phyloP scores from a whole-genome alignment of 1,284 basidiomycete genomes.

The Trametes polyzona region DNA sequence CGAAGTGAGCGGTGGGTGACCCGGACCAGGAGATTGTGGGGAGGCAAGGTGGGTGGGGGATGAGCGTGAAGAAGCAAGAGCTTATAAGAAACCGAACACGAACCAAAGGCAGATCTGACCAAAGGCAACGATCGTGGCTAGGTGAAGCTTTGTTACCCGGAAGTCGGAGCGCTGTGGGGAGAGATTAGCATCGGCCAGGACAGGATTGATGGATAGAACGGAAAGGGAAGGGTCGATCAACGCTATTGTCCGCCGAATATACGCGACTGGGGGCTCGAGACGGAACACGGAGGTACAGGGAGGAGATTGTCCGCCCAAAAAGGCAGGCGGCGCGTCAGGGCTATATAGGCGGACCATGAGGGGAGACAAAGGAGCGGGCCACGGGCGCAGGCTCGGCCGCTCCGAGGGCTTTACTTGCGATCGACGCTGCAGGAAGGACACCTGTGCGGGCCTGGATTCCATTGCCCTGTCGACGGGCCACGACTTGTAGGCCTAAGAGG shows the following conservation, averaged over 20 bases:
- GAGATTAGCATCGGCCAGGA: conserved; percentile 13
- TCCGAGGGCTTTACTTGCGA: neutral
- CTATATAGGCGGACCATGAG: conserved; percentile 1
- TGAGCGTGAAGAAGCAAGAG: conserved; percentile 5
- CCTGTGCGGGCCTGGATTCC: neutral
- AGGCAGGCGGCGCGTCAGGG: conserved; percentile 1
- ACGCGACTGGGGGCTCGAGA: conserved; percentile 11
- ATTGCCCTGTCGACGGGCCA: neutral
- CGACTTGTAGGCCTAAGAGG: neutral
- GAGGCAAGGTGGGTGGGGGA: conserved; percentile 14
- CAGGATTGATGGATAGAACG: conserved; percentile 18
- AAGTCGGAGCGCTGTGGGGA: conserved; percentile 20
- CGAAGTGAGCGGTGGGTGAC: neutral
- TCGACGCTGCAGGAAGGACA: no score
- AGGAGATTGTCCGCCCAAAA: conserved; percentile 23
- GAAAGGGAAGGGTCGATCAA: conserved; percentile 17
- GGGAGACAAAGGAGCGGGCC: neutral
- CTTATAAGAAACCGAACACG: conserved; percentile 22
- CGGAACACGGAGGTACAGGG: neutral
- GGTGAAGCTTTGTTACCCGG: conserved; percentile 20
- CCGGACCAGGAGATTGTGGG: conserved; percentile 13
- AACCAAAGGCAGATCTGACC: conserved; percentile 24
- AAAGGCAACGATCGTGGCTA: conserved; percentile 21
- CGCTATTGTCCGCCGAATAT: conserved; percentile 23
- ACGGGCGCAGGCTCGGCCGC: neutral